These are phyloP conservation scores for Botrytis byssoidea DNA, from an alignment of 2,329 filamentous ascomycete species.

Conservation along the genomic window DNA sequence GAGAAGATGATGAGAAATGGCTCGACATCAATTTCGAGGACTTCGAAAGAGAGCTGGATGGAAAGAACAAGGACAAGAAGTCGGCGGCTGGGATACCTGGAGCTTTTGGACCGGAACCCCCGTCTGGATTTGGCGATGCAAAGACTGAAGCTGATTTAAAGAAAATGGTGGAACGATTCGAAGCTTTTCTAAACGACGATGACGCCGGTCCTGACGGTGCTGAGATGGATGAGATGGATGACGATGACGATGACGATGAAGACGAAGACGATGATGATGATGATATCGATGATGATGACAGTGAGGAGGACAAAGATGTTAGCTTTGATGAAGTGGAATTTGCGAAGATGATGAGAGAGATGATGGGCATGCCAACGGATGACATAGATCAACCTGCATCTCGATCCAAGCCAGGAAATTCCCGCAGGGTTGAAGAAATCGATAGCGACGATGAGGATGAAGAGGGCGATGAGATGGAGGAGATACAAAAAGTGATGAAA, in stretches of 20 bases:
- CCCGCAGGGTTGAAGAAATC: conserved; percentile 30
- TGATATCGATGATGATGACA: conserved; percentile 52
- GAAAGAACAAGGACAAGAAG: conserved; percentile 45
- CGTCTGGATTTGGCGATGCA: conserved; percentile 61
- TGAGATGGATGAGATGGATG: conserved; percentile 69
- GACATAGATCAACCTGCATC: conserved; percentile 21
- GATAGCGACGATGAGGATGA: conserved; percentile 41
- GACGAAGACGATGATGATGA: conserved; percentile 53
- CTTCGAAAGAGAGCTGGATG: conserved; percentile 76
- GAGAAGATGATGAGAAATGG: conserved; percentile 86
- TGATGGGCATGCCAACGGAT: conserved; percentile 67
- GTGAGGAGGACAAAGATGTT: conserved; percentile 71
- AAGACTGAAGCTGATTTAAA: conserved; percentile 72
- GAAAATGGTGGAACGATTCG: conserved; percentile 92
- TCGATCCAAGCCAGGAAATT: conserved; percentile 14
- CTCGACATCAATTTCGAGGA: conserved; percentile 88
- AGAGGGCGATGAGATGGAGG: conserved; percentile 49
- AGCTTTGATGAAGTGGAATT: conserved; percentile 86
- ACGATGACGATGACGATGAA: conserved; percentile 49
- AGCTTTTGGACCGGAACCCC: conserved; percentile 34
- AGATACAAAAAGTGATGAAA: conserved; percentile 63
- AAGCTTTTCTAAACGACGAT: conserved; percentile 85
- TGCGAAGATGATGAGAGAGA: conserved; percentile 82
- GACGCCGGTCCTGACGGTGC: conserved; percentile 77
- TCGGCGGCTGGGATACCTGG: conserved; percentile 26